Evolutionary conservation across 306 rosid species (phyloP).

Genomic region (Vigna hirtella): DNA sequence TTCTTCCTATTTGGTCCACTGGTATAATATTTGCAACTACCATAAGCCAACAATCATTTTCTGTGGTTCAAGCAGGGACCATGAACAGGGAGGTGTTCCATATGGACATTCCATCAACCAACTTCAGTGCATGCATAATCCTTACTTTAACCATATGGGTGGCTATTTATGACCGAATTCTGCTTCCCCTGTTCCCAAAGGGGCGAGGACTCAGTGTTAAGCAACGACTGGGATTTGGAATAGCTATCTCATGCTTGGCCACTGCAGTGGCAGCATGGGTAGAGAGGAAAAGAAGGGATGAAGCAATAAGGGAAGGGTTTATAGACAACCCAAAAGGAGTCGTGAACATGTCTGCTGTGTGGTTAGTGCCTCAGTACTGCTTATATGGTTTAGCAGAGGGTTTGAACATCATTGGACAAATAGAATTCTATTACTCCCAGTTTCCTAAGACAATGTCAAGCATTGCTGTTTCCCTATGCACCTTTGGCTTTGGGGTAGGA

Average conservation of each 20-base stretch:
- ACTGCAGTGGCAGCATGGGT: constrained; percentile 55
- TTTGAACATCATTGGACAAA: constrained; percentile 68
- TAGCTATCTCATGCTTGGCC: constrained; percentile 58
- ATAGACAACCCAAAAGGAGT: constrained; percentile 37
- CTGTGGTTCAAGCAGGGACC: constrained; percentile 63
- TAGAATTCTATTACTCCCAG: constrained; percentile 79
- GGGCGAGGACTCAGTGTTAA: constrained; percentile 47
- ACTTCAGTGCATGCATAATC: constrained; percentile 55
- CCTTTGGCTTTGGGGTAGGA: constrained; percentile 64
- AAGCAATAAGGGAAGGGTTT: constrained; percentile 61
- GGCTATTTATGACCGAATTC: constrained; percentile 55
- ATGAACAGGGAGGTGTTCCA: constrained; percentile 60
- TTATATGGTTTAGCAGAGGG: constrained; percentile 75
- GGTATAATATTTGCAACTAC: constrained; percentile 51
- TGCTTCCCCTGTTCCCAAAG: constrained; percentile 59
- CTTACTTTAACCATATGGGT: constrained; percentile 69
- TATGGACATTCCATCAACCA: constrained; percentile 62
- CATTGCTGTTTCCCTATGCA: constrained; percentile 62
- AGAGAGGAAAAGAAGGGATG: constrained; percentile 58
- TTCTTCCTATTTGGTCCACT: constrained; percentile 82
- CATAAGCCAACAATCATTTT: constrained; percentile 54
- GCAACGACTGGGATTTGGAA: constrained; percentile 69
- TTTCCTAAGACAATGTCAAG: constrained; percentile 80
- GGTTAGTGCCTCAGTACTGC: constrained; percentile 78
- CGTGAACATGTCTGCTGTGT: constrained; percentile 71